Evolutionary conservation across 768 basidiomycete species (phyloP).

Genomic region (Russula griseocarnosa): DNA sequence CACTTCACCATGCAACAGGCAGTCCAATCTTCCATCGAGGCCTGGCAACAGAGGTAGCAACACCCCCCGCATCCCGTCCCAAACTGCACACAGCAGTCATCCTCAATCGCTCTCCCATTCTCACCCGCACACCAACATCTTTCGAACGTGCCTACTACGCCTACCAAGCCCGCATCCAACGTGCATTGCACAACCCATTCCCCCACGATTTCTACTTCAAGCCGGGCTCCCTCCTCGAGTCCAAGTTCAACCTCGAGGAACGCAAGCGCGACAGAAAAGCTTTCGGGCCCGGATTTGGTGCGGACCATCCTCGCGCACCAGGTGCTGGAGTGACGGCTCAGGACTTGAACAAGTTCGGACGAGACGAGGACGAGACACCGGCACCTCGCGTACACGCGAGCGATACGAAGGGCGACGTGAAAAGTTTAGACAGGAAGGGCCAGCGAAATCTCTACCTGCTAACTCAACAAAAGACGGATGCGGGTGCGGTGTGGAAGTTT

Average conservation of each 20-base stretch:
- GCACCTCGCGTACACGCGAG: slow-evolving; percentile 58
- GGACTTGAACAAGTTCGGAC: slow-evolving; percentile 28
- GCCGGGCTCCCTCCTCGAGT: slow-evolving; percentile 79
- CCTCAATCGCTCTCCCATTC: slow-evolving; percentile 71
- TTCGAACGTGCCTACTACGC: slow-evolving; percentile 80
- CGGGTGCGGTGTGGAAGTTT: slow-evolving; percentile 70
- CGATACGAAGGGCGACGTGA: slow-evolving; percentile 56
- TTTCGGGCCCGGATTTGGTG: slow-evolving; percentile 63
- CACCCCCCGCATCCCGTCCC: slow-evolving; percentile 6
- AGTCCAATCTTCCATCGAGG: slow-evolving; percentile 4
- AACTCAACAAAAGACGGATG: slow-evolving; percentile 47
- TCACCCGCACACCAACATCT: slow-evolving; percentile 64
- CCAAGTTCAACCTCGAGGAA: slow-evolving; percentile 74
- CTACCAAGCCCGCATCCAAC: slow-evolving; percentile 79
- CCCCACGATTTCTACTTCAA: slow-evolving; percentile 93
- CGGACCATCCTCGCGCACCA: slow-evolving; percentile 17
- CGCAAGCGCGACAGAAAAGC: slow-evolving; percentile 63
- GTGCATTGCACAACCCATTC: slow-evolving; percentile 83
- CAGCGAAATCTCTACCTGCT: slow-evolving; percentile 89
- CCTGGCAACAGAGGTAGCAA: slow-evolving; percentile 19
- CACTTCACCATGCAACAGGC: neutral
- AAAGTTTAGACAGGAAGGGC: slow-evolving; percentile 76
- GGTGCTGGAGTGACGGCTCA: slow-evolving; percentile 25
- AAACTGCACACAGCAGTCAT: slow-evolving; percentile 59
- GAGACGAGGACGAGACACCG: slow-evolving; percentile 59